Percentiles rank a stretch among this genome's conserved stretches.
Conservation (phyloP, 345 rosid species). For the Corchorus capsularis region DNA sequence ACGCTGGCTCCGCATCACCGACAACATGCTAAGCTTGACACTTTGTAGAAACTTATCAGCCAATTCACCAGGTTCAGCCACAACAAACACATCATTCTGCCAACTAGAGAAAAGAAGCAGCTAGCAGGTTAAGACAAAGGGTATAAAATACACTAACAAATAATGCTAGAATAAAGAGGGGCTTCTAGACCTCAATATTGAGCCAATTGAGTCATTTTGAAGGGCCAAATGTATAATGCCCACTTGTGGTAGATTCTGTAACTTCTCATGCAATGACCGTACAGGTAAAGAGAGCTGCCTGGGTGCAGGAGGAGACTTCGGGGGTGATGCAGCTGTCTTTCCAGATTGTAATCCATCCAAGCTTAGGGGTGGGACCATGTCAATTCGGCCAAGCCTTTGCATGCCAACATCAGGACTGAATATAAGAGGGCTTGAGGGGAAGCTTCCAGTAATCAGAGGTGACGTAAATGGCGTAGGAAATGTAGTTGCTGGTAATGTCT, state of each 20-base stretch:
- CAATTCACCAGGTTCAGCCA: constrained; percentile 97
- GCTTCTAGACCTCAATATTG: constrained; percentile 70
- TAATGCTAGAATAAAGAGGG: constrained; percentile 11
- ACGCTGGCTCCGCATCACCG: constrained; percentile 53
- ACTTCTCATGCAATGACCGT: constrained; percentile 82
- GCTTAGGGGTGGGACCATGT: constrained; percentile 91
- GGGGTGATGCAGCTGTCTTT: constrained; percentile 66
- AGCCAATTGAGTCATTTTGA: constrained; percentile 81
- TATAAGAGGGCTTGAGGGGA: constrained; percentile 86
- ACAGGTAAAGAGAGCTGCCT: constrained; percentile 74
- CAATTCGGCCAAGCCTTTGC: constrained; percentile 74
- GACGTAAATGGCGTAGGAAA: constrained; percentile 86
- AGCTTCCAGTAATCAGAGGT: constrained; percentile 87
- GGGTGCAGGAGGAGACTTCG: constrained; percentile 68
- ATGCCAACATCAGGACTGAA: constrained; percentile 81
- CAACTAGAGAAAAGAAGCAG: constrained; percentile 51
- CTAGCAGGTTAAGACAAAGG: constrained; percentile 29
- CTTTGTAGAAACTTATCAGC: constrained; percentile 85
- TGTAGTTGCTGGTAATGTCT: constrained; percentile 56
- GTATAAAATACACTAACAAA: constrained; percentile 20
- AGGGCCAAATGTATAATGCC: constrained; percentile 90
- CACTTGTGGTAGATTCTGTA: constrained; percentile 88
- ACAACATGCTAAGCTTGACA: constrained; percentile 75
- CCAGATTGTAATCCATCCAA: constrained; percentile 75
- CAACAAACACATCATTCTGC: constrained; percentile 98